Evolutionary conservation across 768 basidiomycete genomes (phyloP), one percentile per base, ranked within the genome.

Genomic region (Lactarius pseudohatsudake): DNA sequence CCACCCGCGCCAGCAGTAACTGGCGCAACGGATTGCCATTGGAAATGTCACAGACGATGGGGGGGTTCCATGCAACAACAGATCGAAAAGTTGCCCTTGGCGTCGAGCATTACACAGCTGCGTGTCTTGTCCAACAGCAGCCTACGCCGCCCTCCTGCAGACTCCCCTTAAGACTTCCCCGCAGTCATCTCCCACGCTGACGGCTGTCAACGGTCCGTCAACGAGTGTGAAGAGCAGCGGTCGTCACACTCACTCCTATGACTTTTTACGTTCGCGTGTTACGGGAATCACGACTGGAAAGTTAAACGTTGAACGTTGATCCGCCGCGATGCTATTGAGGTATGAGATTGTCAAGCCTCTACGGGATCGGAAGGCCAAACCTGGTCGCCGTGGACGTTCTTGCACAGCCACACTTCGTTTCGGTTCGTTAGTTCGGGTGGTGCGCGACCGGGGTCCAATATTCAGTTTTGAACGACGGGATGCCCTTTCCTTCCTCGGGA

Each of bases 71-170:
- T 87, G 72, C 82, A 82, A 56, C 81, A 85, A 13, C 85, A 85
- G 60, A 75, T 86, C 72, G 87, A 87, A 79, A 83, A 85, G 73
- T 81, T 89, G 78, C 85, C 77, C 4, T 75, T 84, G 0, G 82
- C 87, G 16, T 75, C 76, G 22, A 74, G 77, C 0, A 75, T 83
- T 2, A 83, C 86, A 1, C 87, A 86, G 53, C 81, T 86, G 78
- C 83, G 86, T 53, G 85, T 86, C 43, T 85, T 86, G 2, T 84
- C 86, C 0, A 84, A 83, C 28, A 83, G 81, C 64, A 82, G 79
- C 34, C 84, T 84, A 75, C 84, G 81, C 28, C 83, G 81, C 28
- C 83, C 84, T 0, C 81, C 83, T 15, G 71, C 74, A 26, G 0
- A 69, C 80, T 4, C 77, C 82, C 41, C 75, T 18, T 26, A 75